Percentiles rank a stretch among this genome's conserved stretches.
Conservation (phyloP, 73 alveolate genomes). For the Tetrahymena thermophila region DNA sequence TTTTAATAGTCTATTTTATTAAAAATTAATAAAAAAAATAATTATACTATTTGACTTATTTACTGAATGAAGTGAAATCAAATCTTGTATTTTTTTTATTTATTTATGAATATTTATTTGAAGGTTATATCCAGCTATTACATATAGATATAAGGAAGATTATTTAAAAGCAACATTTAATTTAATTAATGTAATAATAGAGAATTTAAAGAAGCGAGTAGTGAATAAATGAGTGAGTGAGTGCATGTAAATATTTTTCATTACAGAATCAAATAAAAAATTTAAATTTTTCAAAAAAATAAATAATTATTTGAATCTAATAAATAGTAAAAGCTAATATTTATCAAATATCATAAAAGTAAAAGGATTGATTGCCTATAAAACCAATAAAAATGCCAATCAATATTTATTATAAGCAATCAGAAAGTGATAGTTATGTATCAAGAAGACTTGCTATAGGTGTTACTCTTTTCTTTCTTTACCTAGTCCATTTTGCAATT, state of each 20-base stretch:
- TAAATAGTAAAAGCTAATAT: not conserved
- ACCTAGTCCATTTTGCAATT: not conserved
- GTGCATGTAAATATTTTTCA: not conserved
- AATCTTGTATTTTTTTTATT: too few relatives aligned
- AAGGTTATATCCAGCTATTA: not conserved
- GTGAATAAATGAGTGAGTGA: not conserved
- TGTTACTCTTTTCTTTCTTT: not conserved
- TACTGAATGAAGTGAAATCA: not conserved
- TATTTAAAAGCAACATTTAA: too few relatives aligned
- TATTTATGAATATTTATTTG: not conserved
- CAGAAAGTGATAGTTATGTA: not conserved
- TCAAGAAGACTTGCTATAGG: not conserved
- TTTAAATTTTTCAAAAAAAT: not conserved
- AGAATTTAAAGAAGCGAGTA: not conserved
- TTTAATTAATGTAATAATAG: not conserved
- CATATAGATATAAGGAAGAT: not conserved
- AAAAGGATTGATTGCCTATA: not conserved
- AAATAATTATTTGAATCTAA: not conserved
- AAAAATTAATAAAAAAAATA: too few relatives aligned
- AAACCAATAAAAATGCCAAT: not conserved
- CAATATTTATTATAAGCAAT: not conserved
- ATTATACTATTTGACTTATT: not conserved
- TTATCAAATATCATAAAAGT: not conserved
- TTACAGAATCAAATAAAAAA: not conserved
- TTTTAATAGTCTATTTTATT: not conserved